Base-by-base conservation (phyloP, 345 rosid species). In the Dipteronia dyeriana region DNA sequence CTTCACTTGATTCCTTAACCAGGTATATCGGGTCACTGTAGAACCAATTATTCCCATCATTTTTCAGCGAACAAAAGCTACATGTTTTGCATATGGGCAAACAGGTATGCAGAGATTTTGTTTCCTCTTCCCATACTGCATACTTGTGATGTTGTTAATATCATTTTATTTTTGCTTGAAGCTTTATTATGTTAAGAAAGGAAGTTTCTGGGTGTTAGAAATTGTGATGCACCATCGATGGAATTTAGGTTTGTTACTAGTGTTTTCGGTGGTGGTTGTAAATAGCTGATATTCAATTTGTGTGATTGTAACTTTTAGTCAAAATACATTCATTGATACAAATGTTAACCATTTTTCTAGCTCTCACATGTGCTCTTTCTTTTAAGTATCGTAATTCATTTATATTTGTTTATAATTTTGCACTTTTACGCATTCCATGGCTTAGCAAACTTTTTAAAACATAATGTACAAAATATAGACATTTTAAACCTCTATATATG, bases 81-180 rank as follows among this genome's bases (percentile, higher is more conserved):
- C 99, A 9, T 97, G 99, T 91, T 97, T 97, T 88, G 99, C 99
- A 19, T 97, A 97, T 88, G 99, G 98, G 77, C 99, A 97, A 85
- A 97, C 99, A 92, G 99, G 99, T 97, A 70, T 7, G 49, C 65
- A 14, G 57, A 49, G 79, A 64, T 77, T 64, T 34, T 72, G 25
- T 56, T 61, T 38, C 73, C 53, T 12, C 47, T 68, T 66, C 39
- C n/a, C 38, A 9, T 25, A 47, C 41, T 57, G 68, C 31, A 23
- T 74, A 22, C 29, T 5, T n/a, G 1, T n/a, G 1, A 64, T 74
- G 54, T 53, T 38, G 29, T 7, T 71, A 29, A 62, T 7, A 22
- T 62, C 39, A 59, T 5, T 57, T 26, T 69, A 26, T 43, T 23
- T 43, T 43, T 23, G 38, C 17, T 62, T 54, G 31, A 77, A 74